A percentile compares a stretch with the other conserved stretches of the same genome.
phyloP scores from a whole-genome alignment of 225 moss, liverwort and hornwort species.

The Thuidium tamariscinum region DNA sequence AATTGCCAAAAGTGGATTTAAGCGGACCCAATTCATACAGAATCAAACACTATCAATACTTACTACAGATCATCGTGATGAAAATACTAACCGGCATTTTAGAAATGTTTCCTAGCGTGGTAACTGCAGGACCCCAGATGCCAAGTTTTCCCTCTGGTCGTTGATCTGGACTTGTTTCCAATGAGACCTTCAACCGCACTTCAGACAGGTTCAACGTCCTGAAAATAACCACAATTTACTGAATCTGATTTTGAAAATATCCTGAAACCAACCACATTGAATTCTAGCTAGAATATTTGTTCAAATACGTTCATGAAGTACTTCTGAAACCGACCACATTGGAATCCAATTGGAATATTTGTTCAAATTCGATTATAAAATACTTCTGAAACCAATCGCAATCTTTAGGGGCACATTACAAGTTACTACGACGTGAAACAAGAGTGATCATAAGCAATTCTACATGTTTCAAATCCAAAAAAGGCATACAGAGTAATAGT shows the following conservation, averaged over 20 bases:
- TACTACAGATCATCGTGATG: neutral
- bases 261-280: neutral
- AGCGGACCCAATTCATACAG: neutral
- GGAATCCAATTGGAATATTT: neutral
- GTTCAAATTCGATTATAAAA: neutral
- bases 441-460: neutral
- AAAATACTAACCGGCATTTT: constrained; percentile 79
- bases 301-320: neutral
- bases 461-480: neutral
- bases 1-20: neutral
- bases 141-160: constrained; percentile 92
- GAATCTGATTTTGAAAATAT: constrained; percentile 11
- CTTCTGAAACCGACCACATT: neutral
- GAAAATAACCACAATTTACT: constrained; percentile 5
- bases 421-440: neutral
- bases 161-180: constrained; percentile 75
- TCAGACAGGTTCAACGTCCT: constrained; percentile 74
- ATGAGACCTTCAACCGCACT: constrained; percentile 62
- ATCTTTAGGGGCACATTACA: neutral
- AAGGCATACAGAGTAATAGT: neutral
- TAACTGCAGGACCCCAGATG: constrained; percentile 86
- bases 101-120: constrained; percentile 79
- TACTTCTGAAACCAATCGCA: neutral
- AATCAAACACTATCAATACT: neutral
- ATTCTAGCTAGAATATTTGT: neutral